Base-by-base conservation (phyloP, 495 filamentous ascomycete genomes). In the Hypoxylon perforatum region DNA sequence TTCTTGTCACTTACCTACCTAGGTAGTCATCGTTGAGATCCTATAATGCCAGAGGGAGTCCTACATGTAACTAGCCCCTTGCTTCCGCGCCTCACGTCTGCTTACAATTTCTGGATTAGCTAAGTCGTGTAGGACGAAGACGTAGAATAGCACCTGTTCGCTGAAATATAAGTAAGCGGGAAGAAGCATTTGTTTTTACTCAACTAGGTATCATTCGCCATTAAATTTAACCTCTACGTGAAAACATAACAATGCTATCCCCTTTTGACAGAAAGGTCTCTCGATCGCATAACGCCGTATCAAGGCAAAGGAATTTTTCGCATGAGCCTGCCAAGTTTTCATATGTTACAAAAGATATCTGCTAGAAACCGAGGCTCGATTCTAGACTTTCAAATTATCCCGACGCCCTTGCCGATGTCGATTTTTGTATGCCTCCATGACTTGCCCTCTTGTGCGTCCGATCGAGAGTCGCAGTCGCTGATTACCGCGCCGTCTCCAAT, bases 401-500 rank as follows among this genome's bases (percentile, higher is more conserved):
- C 9, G 50, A 50, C 57, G 61, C 50, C 18, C 7, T 15, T 66
- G 53, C 67, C 30, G 67, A 58, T 41, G 62, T 63, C 18, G 36
- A 51, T 25, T 21, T 36, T 38, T 28, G 55, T 19, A 14, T 7
- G 36, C 42, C 42, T 48, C 47, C 38, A 35, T 39, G 44, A 47
- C 18, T 44, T 46, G 15, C 14, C 57, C 36, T 35, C n/a, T 25
- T 58, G 33, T 44, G 42, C 28, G 47, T 57, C 52, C 53, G 17
- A 12, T 33, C 36, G 42, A 67, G 47, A 70, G 57, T 66, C 56
- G 63, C 60, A 56, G 59, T 42, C 21, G 19, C 46, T 53, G 4
- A 56, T 57, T 18, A 52, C 70, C 70, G 72, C 72, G 72, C 70
- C 72, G 21, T 68, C 45, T 28, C 22, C 22, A 21, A 22, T 52